A percentile compares a stretch with the other conserved stretches of the same genome.
Evolutionary conservation across 345 rosid species (phyloP).

Genomic region (Trapa bicornis): DNA sequence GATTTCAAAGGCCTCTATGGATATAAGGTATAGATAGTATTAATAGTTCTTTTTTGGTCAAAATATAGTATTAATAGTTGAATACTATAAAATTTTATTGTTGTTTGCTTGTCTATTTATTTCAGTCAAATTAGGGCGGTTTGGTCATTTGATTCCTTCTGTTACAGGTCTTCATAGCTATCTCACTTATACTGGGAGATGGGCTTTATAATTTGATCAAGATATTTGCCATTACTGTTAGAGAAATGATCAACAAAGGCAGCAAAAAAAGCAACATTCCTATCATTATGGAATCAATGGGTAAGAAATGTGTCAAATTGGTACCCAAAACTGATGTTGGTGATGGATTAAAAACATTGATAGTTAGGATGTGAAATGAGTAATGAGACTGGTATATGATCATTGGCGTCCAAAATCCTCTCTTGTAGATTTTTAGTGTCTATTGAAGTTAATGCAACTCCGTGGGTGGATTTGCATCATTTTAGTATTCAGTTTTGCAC

Average conservation of each 20-base stretch:
- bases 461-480: neutral
- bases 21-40: slow-evolving; percentile 43
- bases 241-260: slow-evolving; percentile 43
- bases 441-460: neutral
- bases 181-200: slow-evolving; percentile 79
- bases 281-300: slow-evolving; percentile 33
- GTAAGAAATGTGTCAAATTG: slow-evolving; percentile 20
- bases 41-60: neutral
- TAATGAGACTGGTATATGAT: neutral
- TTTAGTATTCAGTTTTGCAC: neutral
- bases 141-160: neutral
- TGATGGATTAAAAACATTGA: neutral
- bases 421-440: too few relatives aligned
- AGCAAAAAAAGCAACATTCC: slow-evolving; percentile 46
- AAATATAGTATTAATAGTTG: slow-evolving; percentile 1
- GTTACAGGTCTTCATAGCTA: slow-evolving; percentile 72
- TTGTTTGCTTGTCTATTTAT: neutral
- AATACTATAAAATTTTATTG: neutral
- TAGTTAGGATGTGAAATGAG: neutral
- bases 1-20: slow-evolving; percentile 92
- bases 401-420: too few relatives aligned
- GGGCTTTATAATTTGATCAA: slow-evolving; percentile 82
- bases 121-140: neutral
- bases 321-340: neutral
- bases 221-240: slow-evolving; percentile 50